These are phyloP conservation scores for Malus hybrid DNA, from an alignment of 331 rosid genomes.

Conservation along the genomic window DNA sequence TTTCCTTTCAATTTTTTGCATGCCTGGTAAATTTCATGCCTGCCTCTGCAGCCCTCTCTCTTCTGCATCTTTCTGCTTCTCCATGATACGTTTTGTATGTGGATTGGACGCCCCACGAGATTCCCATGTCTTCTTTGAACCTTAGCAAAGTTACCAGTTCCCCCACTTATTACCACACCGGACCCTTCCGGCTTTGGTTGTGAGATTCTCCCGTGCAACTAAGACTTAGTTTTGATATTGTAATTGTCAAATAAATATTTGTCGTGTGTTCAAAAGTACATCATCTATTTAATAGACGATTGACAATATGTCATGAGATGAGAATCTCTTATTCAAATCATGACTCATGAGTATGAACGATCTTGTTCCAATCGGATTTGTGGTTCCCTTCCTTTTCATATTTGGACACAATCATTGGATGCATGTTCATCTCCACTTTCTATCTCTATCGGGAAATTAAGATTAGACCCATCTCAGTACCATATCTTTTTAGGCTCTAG, in stretches of 20 bases:
- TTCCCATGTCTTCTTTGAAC: neutral
- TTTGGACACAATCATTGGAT: slow-evolving; percentile 51
- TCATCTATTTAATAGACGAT: too few relatives aligned
- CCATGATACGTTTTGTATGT: neutral
- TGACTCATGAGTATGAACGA: neutral
- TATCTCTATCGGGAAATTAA: slow-evolving; percentile 31
- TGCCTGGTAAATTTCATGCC: neutral
- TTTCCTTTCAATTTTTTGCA: neutral
- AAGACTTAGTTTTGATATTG: neutral
- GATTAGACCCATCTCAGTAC: slow-evolving; percentile 18
- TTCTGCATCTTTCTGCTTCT: neutral
- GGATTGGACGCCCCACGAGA: slow-evolving; percentile 10
- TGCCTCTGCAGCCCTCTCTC: neutral
- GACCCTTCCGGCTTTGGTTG: neutral
- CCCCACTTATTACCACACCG: neutral
- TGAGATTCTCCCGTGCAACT: too few relatives aligned
- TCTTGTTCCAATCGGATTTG: neutral
- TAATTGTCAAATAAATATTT: too few relatives aligned
- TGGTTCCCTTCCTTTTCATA: slow-evolving; percentile 58
- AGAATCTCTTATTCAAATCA: neutral
- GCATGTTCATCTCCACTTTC: slow-evolving; percentile 20
- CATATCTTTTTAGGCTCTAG: neutral
- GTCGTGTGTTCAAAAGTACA: too few relatives aligned
- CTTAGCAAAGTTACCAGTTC: neutral
- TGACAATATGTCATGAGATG: neutral